These are phyloP conservation scores for Pisolithus thermaeus DNA, from an alignment of 1,284 basidiomycete genomes.

Conservation along the genomic window DNA sequence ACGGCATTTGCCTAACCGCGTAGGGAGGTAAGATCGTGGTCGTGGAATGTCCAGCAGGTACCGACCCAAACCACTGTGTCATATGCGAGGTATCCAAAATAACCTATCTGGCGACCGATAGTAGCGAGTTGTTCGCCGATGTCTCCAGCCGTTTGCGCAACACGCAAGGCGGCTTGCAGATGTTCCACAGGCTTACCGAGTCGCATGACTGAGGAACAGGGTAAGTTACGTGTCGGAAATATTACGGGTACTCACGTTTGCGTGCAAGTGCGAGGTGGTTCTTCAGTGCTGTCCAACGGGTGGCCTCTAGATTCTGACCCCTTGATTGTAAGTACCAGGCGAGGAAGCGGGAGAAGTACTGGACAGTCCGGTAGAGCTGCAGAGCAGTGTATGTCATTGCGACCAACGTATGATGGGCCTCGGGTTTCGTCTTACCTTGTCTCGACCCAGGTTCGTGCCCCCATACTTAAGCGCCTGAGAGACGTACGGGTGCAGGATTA, in stretches of 20 bases:
- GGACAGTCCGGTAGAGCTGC: slow-evolving; percentile 84
- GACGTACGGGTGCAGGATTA: slow-evolving; percentile 80
- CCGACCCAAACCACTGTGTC: slow-evolving; percentile 84
- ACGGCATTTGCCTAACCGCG: slow-evolving; percentile 54
- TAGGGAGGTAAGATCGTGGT: background rate
- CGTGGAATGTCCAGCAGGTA: slow-evolving; percentile 2
- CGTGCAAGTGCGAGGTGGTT: slow-evolving; percentile 71
- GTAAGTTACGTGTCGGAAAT: background rate
- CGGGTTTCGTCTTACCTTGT: slow-evolving; percentile 58
- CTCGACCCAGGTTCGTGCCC: slow-evolving; percentile 79
- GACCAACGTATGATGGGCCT: background rate
- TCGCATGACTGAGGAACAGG: slow-evolving; percentile 65
- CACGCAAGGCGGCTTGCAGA: slow-evolving; percentile 85
- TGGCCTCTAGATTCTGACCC: slow-evolving; percentile 61
- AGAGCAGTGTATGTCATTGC: background rate
- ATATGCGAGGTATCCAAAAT: slow-evolving; percentile 85
- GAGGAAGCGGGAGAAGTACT: slow-evolving; percentile 89
- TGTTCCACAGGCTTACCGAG: slow-evolving; percentile 94
- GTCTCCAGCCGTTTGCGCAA: slow-evolving; percentile 54
- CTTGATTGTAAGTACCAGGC: slow-evolving; percentile 74
- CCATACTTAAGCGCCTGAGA: slow-evolving; percentile 74
- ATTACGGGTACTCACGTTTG: slow-evolving; percentile 55
- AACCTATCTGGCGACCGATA: slow-evolving; percentile 82
- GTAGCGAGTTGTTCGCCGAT: slow-evolving; percentile 76
- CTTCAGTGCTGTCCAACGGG: slow-evolving; percentile 77